Evolutionary conservation across 768 basidiomycete species (phyloP).

Genomic region (Termitomyces bulborhizus): DNA sequence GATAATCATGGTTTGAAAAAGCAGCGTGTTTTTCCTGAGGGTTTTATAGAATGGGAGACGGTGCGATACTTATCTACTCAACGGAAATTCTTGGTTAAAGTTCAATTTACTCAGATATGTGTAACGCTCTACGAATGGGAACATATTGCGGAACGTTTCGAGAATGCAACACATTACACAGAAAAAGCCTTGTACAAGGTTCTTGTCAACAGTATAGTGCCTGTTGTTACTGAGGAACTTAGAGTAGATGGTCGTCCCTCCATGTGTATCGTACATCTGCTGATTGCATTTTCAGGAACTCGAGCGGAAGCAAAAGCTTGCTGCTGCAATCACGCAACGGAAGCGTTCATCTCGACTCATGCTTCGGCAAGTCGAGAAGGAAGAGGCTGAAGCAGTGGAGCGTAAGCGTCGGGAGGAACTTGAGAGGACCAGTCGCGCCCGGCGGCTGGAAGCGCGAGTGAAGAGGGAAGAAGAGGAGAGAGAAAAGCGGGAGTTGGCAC

Average conservation of each 20-base stretch:
- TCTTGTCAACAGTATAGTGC: slow-evolving; percentile 61
- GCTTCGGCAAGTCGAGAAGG: slow-evolving; percentile 71
- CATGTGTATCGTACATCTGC: background rate
- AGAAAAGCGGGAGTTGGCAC: slow-evolving; percentile 47
- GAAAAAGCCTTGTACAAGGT: slow-evolving; percentile 76
- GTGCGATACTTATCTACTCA: slow-evolving; percentile 32
- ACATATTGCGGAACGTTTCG: slow-evolving; percentile 66
- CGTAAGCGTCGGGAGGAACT: slow-evolving; percentile 58
- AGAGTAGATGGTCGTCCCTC: slow-evolving; percentile 36
- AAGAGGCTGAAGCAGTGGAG: slow-evolving; percentile 61
- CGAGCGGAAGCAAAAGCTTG: slow-evolving; percentile 53
- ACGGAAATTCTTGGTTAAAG: background rate
- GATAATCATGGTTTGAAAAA: slow-evolving; percentile 15
- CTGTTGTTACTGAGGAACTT: slow-evolving; percentile 61
- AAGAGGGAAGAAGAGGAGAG: slow-evolving; percentile 54
- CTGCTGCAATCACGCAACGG: slow-evolving; percentile 74
- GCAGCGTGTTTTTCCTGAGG: slow-evolving; percentile 29
- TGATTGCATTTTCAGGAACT: slow-evolving; percentile 40
- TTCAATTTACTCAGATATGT: slow-evolving; percentile 52
- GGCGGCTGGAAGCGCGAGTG: slow-evolving; percentile 49
- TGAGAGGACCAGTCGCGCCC: slow-evolving; percentile 59
- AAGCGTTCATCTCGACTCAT: slow-evolving; percentile 91
- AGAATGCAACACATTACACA: slow-evolving; percentile 67
- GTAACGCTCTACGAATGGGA: slow-evolving; percentile 85
- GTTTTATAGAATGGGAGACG: slow-evolving; percentile 89